Evolutionary conservation across 2,329 filamentous ascomycete genomes (phyloP).

Genomic region (Coniella vitis): DNA sequence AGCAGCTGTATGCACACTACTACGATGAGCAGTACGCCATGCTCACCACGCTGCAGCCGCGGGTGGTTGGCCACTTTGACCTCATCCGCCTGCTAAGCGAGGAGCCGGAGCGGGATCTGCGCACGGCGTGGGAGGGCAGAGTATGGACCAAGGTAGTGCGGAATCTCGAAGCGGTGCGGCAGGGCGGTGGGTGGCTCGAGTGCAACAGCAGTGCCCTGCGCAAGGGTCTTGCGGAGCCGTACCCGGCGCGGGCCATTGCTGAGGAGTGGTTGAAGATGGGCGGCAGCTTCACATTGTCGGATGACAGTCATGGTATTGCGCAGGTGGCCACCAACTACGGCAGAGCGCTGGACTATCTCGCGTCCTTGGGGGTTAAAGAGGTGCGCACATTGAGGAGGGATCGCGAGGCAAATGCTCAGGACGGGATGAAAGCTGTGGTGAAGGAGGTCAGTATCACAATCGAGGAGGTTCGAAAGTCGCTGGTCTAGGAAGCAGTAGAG

Average conservation of each 20-base stretch:
- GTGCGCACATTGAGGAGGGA: constrained; percentile 50
- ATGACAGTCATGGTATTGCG: constrained; percentile 85
- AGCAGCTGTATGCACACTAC: constrained; percentile 72
- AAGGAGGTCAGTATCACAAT: constrained; percentile 38
- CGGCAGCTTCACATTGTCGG: constrained; percentile 82
- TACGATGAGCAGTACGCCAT: constrained; percentile 84
- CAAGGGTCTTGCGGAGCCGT: constrained; percentile 87
- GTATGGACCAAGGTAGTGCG: constrained; percentile 71
- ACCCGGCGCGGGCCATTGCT: constrained; percentile 74
- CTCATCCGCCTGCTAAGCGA: constrained; percentile 75
- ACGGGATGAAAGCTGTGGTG: constrained; percentile 28
- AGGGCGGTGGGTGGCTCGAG: constrained; percentile 79
- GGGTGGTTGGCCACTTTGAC: constrained; percentile 89
- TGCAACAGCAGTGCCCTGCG: constrained; percentile 81
- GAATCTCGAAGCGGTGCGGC: constrained; percentile 64
- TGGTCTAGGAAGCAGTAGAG: constrained; percentile 17
- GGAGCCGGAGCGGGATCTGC: constrained; percentile 56
- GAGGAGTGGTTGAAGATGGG: constrained; percentile 67
- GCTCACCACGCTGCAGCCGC: constrained; percentile 64
- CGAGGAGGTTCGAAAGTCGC: constrained; percentile 29
- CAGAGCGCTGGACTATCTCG: constrained; percentile 63
- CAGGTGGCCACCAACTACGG: constrained; percentile 84
- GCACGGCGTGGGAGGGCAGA: constrained; percentile 36
- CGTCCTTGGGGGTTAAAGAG: constrained; percentile 55
- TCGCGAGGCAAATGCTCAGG: constrained; percentile 24